Evolutionary conservation across 1,139 yeast genomes (phyloP).

Genomic region (Debaryomyces sp.): DNA sequence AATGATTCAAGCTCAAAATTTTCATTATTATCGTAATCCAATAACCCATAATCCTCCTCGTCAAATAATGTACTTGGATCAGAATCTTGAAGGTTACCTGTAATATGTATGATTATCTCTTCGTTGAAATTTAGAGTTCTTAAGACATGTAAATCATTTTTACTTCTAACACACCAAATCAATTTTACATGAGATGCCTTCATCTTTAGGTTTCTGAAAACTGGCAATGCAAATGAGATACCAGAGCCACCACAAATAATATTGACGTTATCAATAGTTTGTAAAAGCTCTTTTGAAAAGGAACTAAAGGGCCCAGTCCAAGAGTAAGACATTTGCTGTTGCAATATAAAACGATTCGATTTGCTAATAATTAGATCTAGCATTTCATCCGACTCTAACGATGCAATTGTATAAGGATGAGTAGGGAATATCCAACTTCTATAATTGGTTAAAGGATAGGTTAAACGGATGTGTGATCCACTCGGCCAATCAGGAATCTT

Average conservation of each 20-base stretch:
- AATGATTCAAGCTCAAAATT: conserved; percentile 22
- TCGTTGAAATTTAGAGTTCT: conserved; percentile 32
- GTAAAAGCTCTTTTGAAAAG: conserved; percentile 27
- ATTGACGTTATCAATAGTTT: conserved; percentile 53
- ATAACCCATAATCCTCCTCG: conserved; percentile 21
- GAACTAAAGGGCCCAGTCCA: conserved; percentile 35
- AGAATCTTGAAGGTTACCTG: conserved; percentile 16
- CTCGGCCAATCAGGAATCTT: conserved; percentile 32
- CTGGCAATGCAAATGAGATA: conserved; percentile 71
- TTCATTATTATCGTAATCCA: conserved; percentile 18
- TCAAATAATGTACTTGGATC: neutral
- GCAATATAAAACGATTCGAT: conserved; percentile 20
- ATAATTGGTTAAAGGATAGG: conserved; percentile 17
- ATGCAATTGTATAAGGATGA: conserved; percentile 42
- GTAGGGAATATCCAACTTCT: conserved; percentile 34
- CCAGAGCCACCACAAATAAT: conserved; percentile 89
- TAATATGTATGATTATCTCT: conserved; percentile 24
- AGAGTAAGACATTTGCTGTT: conserved; percentile 18
- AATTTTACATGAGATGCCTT: conserved; percentile 21
- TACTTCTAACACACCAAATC: conserved; percentile 57
- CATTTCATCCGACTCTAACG: conserved; percentile 17
- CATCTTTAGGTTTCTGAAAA: conserved; percentile 40
- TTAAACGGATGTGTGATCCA: conserved; percentile 42
- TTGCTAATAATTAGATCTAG: conserved; percentile 30
- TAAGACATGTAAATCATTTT: conserved; percentile 46